Evolutionary conservation across 2,329 filamentous ascomycete species (phyloP), one percentile per base, ranked within the genome.

Genomic region (Xylariaceae sp.): DNA sequence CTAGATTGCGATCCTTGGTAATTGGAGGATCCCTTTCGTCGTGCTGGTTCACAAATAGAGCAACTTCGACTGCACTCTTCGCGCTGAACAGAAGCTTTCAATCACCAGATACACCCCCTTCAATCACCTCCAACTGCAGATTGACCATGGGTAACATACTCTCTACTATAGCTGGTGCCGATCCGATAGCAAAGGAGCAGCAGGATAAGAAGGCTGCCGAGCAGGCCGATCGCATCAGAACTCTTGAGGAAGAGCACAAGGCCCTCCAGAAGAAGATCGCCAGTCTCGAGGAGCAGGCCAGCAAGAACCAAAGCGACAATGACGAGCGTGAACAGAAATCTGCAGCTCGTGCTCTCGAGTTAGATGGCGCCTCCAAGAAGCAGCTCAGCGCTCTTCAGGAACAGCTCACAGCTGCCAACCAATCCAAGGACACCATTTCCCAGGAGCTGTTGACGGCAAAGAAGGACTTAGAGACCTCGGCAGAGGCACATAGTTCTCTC

Each of bases 61-160:
- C 22, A 27, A 27, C 22, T 27, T 27, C 4, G 22, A 27, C 22
- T 27, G 22, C 22, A 4, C 22, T 7, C 22, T 7, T 27, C 22
- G 22, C 7, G 22, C 22, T 27, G 22, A 27, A 5, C 31, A 31
- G 38, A 2, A 15, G 22, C 22, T 15, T 17, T 30, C 33, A 17
- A 39, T 35, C 22, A 11, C 30, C 33, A 40, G 32, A 39, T 19
- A 43, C 10, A 19, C 17, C 31, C 33, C 36, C 32, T 18, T 17
- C 7, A 36, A 30, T 42, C 45, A 30, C n/a, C 35, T 5, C 40
- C 32, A 12, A 27, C 30, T 17, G 12, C 22, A 36, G 39, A 48
- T n/a, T 43, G 40, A 58, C 45, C 48, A 71, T 71, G 69, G 69
- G 69, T 60, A 68, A 69, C 61, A 69, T 71, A 54, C 64, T 73